Percentiles rank a stretch among this genome's conserved stretches.
Evolutionary conservation across 2,329 filamentous ascomycete species (phyloP).

Genomic region (Celoporthe dispersa): DNA sequence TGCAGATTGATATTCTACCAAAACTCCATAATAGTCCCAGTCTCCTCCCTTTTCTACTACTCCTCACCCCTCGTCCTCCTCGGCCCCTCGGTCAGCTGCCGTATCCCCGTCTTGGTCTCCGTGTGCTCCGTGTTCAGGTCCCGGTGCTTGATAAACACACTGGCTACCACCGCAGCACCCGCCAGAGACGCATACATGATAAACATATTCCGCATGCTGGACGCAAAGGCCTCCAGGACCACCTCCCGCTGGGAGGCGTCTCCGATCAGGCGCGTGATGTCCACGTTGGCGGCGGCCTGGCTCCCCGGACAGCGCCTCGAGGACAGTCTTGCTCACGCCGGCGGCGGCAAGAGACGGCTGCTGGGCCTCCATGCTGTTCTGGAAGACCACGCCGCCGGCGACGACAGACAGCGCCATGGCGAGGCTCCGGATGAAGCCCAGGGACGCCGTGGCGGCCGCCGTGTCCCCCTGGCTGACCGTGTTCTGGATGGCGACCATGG

Average conservation of each 20-base stretch:
- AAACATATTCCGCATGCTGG: conserved; percentile 54
- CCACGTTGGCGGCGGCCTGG: conserved; percentile 52
- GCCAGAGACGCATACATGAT: conserved; percentile 51
- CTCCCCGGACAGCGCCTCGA: conserved; percentile 44
- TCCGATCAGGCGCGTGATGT: conserved; percentile 44
- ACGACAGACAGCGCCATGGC: conserved; percentile 58
- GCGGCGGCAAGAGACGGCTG: conserved; percentile 22
- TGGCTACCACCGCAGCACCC: conserved; percentile 45
- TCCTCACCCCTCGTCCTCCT: neutral
- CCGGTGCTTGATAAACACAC: conserved; percentile 48
- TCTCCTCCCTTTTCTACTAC: neutral
- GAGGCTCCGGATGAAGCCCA: conserved; percentile 59
- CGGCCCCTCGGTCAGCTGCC: conserved; percentile 33
- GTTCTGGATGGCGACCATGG: conserved; percentile 64
- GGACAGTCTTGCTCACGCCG: conserved; percentile 35
- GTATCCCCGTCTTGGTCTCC: conserved; percentile 54
- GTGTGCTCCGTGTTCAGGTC: conserved; percentile 53
- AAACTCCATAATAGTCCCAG: too few relatives aligned
- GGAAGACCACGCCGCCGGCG: conserved; percentile 45
- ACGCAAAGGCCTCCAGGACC: conserved; percentile 51
- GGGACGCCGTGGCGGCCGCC: conserved; percentile 63
- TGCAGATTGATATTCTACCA: too few relatives aligned
- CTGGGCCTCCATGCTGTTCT: conserved; percentile 35
- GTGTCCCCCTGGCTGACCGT: conserved; percentile 60
- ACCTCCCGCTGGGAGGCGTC: conserved; percentile 44